These are phyloP conservation scores for Gynostemma pentaphyllum DNA, from an alignment of 306 rosid species.

Conservation along the genomic window DNA sequence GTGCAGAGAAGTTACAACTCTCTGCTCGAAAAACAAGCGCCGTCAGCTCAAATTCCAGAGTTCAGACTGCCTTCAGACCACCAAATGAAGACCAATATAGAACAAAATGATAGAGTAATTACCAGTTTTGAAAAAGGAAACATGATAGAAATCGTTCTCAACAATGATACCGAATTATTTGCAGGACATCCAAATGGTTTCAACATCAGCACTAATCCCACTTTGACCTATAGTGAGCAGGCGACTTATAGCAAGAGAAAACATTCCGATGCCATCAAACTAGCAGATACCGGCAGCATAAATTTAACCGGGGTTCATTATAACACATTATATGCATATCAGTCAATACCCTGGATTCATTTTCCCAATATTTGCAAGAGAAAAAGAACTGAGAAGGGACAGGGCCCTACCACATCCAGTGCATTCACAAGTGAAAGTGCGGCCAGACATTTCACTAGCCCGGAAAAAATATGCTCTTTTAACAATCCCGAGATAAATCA, in stretches of 20 bases:
- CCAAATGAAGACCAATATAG: not conserved
- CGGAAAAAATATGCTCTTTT: slow-evolving; percentile 12
- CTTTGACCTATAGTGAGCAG: slow-evolving; percentile 1
- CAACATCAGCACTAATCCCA: not conserved
- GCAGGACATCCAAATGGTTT: not conserved
- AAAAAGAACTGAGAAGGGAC: slow-evolving; percentile 35
- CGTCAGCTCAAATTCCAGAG: not conserved
- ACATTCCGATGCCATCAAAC: slow-evolving; percentile 13
- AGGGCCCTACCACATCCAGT: slow-evolving; percentile 12
- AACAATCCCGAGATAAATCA: slow-evolving; percentile 16
- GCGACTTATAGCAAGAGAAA: slow-evolving; percentile 23
- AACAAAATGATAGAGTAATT: slow-evolving; percentile 1
- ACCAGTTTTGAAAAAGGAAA: not conserved
- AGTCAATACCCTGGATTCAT: slow-evolving; percentile 15
- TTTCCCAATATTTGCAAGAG: slow-evolving; percentile 39
- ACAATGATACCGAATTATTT: not conserved
- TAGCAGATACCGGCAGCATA: slow-evolving; percentile 18
- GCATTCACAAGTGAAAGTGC: slow-evolving; percentile 15
- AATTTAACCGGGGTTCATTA: slow-evolving; percentile 26
- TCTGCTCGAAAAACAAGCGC: slow-evolving; percentile 7
- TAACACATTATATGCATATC: slow-evolving; percentile 26
- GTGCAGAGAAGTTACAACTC: not conserved
- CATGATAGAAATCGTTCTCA: not conserved
- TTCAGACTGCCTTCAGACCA: not conserved
- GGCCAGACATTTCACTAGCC: slow-evolving; percentile 13